Percentiles rank a stretch among this genome's conserved stretches.
Conservation (phyloP, 2,329 filamentous ascomycete species). For the Trichophyton benhamiae region DNA sequence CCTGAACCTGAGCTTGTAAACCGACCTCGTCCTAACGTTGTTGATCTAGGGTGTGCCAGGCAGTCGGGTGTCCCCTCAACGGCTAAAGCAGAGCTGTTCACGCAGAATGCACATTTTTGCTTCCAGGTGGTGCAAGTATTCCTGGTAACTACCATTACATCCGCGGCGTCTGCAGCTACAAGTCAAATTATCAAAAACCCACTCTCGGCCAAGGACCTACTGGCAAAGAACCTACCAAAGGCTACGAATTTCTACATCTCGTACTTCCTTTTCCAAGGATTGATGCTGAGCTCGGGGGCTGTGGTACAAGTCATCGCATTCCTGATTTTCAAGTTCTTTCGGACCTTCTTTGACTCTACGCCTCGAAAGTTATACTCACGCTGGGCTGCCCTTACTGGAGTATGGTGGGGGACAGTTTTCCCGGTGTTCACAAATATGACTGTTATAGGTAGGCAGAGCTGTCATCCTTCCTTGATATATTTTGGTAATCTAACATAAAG, state of each 20-base stretch:
- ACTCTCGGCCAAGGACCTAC: conserved; percentile 47
- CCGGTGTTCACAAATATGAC: conserved; percentile 69
- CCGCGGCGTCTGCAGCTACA: conserved; percentile 62
- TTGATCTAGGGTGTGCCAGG: conserved; percentile 54
- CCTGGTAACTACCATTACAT: conserved; percentile 70
- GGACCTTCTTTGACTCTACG: conserved; percentile 58
- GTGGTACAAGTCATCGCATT: conserved; percentile 63
- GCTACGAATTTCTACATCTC: conserved; percentile 91
- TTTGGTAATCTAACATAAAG: background rate
- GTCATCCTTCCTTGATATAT: conserved; percentile 18
- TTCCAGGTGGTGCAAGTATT: conserved; percentile 73
- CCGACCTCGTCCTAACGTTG: background rate
- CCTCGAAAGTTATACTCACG: conserved; percentile 65
- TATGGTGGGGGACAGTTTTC: conserved; percentile 74
- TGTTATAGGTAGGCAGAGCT: conserved; percentile 50
- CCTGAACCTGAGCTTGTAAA: background rate
- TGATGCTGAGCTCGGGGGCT: conserved; percentile 60
- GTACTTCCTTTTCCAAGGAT: conserved; percentile 85
- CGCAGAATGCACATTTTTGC: conserved; percentile 76
- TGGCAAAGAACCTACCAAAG: conserved; percentile 66
- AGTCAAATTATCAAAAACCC: conserved; percentile 55
- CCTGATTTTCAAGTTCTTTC: conserved; percentile 57
- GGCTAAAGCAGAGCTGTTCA: conserved; percentile 72
- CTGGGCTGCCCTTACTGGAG: conserved; percentile 60
- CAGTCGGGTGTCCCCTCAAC: conserved; percentile 67